Percentiles rank a stretch among this genome's conserved stretches.
Evolutionary conservation across 352 stramenopile species (phyloP).

Genomic region (Pythium scleroteichum): DNA sequence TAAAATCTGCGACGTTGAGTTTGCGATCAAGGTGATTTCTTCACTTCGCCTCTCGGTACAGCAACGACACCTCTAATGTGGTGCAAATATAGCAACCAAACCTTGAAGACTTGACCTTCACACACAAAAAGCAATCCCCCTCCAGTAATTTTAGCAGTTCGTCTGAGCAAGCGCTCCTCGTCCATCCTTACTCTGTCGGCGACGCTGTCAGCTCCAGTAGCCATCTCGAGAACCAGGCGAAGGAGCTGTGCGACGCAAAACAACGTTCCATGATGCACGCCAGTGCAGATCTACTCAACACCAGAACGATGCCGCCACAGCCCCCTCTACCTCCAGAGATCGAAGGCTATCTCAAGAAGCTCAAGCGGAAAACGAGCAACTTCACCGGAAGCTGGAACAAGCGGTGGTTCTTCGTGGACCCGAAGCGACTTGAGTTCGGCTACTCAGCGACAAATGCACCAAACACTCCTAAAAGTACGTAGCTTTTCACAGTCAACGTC

Average conservation of each 20-base stretch:
- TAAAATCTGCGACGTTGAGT: too few relatives aligned
- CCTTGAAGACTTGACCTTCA: not conserved
- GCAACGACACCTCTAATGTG: too few relatives aligned
- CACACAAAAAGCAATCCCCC: not conserved
- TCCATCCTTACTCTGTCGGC: not conserved
- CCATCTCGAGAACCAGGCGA: too few relatives aligned
- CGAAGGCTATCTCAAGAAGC: slow-evolving; percentile 86
- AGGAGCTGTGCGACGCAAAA: too few relatives aligned
- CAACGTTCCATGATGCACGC: slow-evolving; percentile 1
- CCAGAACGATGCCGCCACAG: slow-evolving; percentile 34
- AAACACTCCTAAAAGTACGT: slow-evolving; percentile 47
- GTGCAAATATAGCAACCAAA: slow-evolving; percentile 1
- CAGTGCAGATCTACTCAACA: slow-evolving; percentile 13
- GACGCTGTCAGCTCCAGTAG: not conserved
- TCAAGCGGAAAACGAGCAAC: slow-evolving; percentile 85
- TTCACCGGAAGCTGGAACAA: slow-evolving; percentile 82
- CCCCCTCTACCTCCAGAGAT: slow-evolving; percentile 69
- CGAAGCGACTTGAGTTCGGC: slow-evolving; percentile 70
- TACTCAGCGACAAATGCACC: slow-evolving; percentile 58
- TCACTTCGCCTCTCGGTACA: too few relatives aligned
- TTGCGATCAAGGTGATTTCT: too few relatives aligned
- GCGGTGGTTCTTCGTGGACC: slow-evolving; percentile 86
- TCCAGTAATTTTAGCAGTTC: slow-evolving; percentile 3
- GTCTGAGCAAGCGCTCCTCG: slow-evolving; percentile 6
- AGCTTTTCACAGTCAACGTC: not conserved